A percentile compares a stretch with the other conserved stretches of the same genome.
These are phyloP conservation scores for Russula vinacea DNA, from an alignment of 768 basidiomycete species.

Conservation along the genomic window DNA sequence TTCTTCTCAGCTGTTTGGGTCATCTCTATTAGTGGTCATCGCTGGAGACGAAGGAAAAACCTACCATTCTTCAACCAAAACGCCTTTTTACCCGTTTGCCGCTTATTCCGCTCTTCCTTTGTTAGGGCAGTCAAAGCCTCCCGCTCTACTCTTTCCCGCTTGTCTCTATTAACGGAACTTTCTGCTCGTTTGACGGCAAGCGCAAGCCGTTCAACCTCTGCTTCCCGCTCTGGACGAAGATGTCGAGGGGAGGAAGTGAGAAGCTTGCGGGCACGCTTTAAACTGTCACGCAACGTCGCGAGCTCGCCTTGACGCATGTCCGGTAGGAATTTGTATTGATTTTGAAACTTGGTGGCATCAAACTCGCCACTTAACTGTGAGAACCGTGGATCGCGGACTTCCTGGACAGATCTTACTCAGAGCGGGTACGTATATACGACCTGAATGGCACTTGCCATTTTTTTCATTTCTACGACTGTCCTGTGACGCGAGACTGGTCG, in stretches of 20 bases:
- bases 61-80: slow-evolving; percentile 86
- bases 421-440: neutral
- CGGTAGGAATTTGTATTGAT: slow-evolving; percentile 73
- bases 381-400: slow-evolving; percentile 85
- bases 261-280: slow-evolving; percentile 66
- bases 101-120: slow-evolving; percentile 59
- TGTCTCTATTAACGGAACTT: slow-evolving; percentile 71
- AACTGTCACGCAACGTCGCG: slow-evolving; percentile 55
- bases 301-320: slow-evolving; percentile 65
- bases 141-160: slow-evolving; percentile 64
- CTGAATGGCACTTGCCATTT: slow-evolving; percentile 47
- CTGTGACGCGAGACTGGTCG: slow-evolving; percentile 73
- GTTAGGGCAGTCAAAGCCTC: slow-evolving; percentile 53
- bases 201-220: slow-evolving; percentile 69
- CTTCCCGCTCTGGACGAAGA: slow-evolving; percentile 55
- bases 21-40: slow-evolving; percentile 13
- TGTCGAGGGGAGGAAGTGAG: slow-evolving; percentile 59
- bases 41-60: slow-evolving; percentile 31
- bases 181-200: slow-evolving; percentile 71
- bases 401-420: slow-evolving; percentile 42
- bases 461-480: slow-evolving; percentile 63
- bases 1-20: slow-evolving; percentile 66
- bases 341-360: slow-evolving; percentile 58
- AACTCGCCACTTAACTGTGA: slow-evolving; percentile 67
- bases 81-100: slow-evolving; percentile 68